These are phyloP conservation scores for Talaromyces piceae DNA, from an alignment of 2,329 filamentous ascomycete species.

Conservation along the genomic window DNA sequence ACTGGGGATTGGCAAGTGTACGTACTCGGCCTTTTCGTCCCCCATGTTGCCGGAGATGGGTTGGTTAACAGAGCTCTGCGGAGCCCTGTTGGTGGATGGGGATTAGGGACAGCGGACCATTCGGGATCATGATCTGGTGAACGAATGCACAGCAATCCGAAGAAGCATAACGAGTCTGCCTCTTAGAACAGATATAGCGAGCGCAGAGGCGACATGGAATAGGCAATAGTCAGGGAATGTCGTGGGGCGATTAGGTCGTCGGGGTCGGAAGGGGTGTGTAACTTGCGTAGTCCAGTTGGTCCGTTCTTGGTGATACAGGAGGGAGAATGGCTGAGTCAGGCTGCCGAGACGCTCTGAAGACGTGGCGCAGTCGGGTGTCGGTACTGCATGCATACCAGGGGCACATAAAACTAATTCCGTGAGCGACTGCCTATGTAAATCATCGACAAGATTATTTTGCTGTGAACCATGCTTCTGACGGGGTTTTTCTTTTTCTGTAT, in stretches of 20 bases:
- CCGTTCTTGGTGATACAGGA: background rate
- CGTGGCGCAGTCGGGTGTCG: background rate
- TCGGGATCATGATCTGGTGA: slow-evolving; percentile 33
- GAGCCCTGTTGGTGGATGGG: slow-evolving; percentile 25
- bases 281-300: background rate
- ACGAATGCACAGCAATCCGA: slow-evolving; percentile 24
- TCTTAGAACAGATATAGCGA: background rate
- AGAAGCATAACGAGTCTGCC: slow-evolving; percentile 18
- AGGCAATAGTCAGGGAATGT: background rate
- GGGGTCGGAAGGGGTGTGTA: background rate
- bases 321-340: background rate
- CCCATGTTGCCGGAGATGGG: slow-evolving; percentile 32
- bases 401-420: too few relatives aligned
- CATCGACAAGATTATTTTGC: too few relatives aligned
- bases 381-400: background rate
- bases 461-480: too few relatives aligned
- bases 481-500: too few relatives aligned
- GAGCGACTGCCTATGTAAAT: too few relatives aligned
- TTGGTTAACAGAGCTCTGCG: slow-evolving; percentile 21
- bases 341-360: background rate
- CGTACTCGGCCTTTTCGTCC: slow-evolving; percentile 52
- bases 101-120: slow-evolving; percentile 21
- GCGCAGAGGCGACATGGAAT: background rate
- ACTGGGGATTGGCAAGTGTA: slow-evolving; percentile 65
- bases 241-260: background rate